phyloP scores from a whole-genome alignment of 345 rosid species.

The Ceriops zippeliana region DNA sequence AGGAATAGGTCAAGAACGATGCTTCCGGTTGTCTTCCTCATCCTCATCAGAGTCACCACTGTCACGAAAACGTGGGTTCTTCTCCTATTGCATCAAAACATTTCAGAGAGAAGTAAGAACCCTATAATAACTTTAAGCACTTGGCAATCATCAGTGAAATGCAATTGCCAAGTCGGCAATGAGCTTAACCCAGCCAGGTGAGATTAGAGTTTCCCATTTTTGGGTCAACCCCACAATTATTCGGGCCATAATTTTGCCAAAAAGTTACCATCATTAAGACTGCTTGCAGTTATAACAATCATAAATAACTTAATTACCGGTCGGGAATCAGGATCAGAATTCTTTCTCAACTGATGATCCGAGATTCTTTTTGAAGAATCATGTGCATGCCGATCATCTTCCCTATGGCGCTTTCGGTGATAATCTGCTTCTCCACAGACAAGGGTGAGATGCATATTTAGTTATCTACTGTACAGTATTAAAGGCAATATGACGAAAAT shows the following conservation, averaged over 20 bases:
- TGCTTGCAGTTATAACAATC: neutral
- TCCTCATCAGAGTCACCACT: conserved; percentile 95
- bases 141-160: neutral
- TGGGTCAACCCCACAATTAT: neutral
- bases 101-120: neutral
- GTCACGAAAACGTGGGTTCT: conserved; percentile 97
- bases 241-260: neutral
- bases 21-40: conserved; percentile 72
- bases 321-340: conserved; percentile 61
- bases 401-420: conserved; percentile 72
- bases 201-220: neutral
- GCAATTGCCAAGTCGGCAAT: neutral
- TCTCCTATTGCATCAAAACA: conserved; percentile 55
- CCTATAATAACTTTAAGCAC: neutral
- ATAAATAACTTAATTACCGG: conserved; percentile 40
- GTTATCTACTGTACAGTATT: neutral
- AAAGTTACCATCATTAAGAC: too few relatives aligned
- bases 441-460: conserved; percentile 5
- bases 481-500: conserved; percentile 1
- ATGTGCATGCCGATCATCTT: conserved; percentile 69
- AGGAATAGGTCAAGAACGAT: conserved; percentile 30
- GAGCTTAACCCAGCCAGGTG: neutral
- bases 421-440: conserved; percentile 47
- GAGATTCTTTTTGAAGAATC: conserved; percentile 61
- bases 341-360: conserved; percentile 63